Conservation (phyloP, 768 basidiomycete species). For the Lactarius pseudohatsudake region DNA sequence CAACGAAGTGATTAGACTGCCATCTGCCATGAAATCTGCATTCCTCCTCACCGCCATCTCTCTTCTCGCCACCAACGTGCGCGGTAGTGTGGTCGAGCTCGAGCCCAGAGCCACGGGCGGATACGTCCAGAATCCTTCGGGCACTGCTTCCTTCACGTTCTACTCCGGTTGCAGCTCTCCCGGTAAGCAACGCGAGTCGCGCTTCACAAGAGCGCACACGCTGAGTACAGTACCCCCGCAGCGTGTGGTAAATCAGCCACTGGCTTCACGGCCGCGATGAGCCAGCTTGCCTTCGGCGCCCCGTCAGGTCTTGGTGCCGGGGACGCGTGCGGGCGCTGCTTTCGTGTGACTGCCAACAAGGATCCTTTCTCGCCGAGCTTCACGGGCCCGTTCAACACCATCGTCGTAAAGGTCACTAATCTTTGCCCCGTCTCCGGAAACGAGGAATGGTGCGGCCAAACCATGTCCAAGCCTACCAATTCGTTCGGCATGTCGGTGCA, state of each 20-base stretch:
- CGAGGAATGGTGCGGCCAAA: constrained; percentile 56
- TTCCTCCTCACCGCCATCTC: neutral
- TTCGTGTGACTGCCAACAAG: constrained; percentile 48
- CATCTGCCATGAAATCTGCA: constrained; percentile 9
- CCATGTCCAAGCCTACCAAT: constrained; percentile 42
- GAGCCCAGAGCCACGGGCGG: constrained; percentile 43
- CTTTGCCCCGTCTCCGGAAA: constrained; percentile 50
- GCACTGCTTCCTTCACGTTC: constrained; percentile 55
- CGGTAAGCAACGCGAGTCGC: constrained; percentile 36
- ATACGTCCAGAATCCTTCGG: constrained; percentile 54
- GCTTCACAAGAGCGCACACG: neutral
- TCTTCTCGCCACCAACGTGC: neutral
- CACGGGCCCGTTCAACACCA: constrained; percentile 51
- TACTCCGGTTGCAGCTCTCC: constrained; percentile 52
- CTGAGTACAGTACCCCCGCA: constrained; percentile 23
- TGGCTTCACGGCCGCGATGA: constrained; percentile 58
- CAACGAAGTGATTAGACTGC: neutral
- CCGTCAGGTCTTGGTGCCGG: constrained; percentile 50
- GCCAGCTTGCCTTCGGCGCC: constrained; percentile 56
- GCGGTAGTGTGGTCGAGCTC: neutral
- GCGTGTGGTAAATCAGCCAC: constrained; percentile 53
- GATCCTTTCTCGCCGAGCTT: constrained; percentile 56
- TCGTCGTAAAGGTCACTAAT: constrained; percentile 53
- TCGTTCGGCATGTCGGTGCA: constrained; percentile 48
- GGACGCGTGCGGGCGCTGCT: constrained; percentile 64